These are phyloP conservation scores for Ramaria sp. DNA, from an alignment of 768 basidiomycete genomes.

Conservation along the genomic window DNA sequence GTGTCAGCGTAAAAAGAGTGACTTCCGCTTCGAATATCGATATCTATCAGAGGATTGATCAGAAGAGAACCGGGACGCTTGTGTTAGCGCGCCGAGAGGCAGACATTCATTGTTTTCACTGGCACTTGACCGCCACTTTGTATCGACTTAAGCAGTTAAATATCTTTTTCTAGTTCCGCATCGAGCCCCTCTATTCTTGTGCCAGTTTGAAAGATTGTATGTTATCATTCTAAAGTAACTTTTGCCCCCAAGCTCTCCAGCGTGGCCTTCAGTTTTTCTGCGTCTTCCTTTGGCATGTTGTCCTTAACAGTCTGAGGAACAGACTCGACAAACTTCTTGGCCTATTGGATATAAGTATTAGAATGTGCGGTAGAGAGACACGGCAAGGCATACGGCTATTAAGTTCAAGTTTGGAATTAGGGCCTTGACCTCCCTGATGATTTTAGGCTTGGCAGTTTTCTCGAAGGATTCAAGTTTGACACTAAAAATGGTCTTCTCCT, in stretches of 20 bases:
- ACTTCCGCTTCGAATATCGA: conserved; percentile 95
- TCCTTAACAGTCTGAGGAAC: conserved; percentile 90
- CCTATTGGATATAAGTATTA: conserved; percentile 36
- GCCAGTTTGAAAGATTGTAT: background rate
- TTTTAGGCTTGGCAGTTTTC: conserved; percentile 84
- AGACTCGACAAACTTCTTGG: conserved; percentile 98
- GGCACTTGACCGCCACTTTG: background rate
- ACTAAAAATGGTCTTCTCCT: conserved; percentile 97
- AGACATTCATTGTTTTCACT: background rate
- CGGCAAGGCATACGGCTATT: conserved; percentile 67
- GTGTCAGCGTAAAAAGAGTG: conserved; percentile 97
- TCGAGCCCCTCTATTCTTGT: background rate
- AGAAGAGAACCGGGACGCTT: background rate
- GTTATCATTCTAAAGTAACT: conserved; percentile 64
- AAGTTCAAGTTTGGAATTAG: conserved; percentile 91
- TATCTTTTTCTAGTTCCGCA: background rate
- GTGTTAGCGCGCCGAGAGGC: background rate
- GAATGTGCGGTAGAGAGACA: conserved; percentile 1
- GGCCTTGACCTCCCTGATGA: conserved; percentile 96
- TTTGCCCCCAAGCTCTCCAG: conserved; percentile 85
- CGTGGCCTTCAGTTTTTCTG: conserved; percentile 89
- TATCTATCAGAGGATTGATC: conserved; percentile 83
- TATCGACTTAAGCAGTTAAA: conserved; percentile 6
- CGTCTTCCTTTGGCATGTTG: conserved; percentile 91
- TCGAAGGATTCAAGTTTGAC: conserved; percentile 94